Conservation (phyloP, 2,329 filamentous ascomycete genomes). For the Colletotrichum neosansevieriae region DNA sequence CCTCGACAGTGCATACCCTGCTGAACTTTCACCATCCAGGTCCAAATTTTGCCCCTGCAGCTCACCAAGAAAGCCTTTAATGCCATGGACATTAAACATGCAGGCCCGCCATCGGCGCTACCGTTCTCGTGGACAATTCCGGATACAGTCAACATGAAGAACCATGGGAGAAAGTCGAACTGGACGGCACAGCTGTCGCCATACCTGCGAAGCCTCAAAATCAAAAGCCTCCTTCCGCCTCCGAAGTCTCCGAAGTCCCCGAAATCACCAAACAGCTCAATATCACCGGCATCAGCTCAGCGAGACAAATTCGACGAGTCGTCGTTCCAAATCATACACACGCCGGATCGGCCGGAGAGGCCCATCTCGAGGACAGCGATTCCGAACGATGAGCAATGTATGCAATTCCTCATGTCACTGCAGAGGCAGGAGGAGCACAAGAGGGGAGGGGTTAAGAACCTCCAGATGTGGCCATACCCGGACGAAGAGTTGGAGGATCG, state of each 20-base stretch:
- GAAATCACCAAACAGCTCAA: constrained; percentile 7
- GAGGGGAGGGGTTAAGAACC: constrained; percentile 22
- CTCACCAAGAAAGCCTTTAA: constrained; percentile 15
- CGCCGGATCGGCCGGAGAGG: constrained; percentile 37
- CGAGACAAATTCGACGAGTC: not conserved
- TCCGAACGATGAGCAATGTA: constrained; percentile 41
- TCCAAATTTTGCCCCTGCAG: not conserved
- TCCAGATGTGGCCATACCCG: constrained; percentile 30
- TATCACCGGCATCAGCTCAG: not conserved
- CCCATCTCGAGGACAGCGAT: constrained; percentile 37
- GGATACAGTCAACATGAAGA: constrained; percentile 39
- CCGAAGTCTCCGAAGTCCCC: constrained; percentile 27
- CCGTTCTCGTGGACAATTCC: constrained; percentile 32
- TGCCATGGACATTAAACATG: constrained; percentile 38
- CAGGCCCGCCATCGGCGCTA: constrained; percentile 28
- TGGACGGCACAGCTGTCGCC: constrained; percentile 37
- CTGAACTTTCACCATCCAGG: constrained; percentile 24
- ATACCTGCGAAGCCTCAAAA: constrained; percentile 29
- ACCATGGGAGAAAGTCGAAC: constrained; percentile 32
- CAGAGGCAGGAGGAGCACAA: constrained; percentile 36
- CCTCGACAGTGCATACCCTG: constrained; percentile 36
- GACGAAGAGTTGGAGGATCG: constrained; percentile 27
- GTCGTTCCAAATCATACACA: constrained; percentile 36
- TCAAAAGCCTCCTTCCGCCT: constrained; percentile 28
- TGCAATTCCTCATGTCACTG: constrained; percentile 39